phyloP scores from a whole-genome alignment of 2,329 filamentous ascomycete species.

The Alternaria solani region DNA sequence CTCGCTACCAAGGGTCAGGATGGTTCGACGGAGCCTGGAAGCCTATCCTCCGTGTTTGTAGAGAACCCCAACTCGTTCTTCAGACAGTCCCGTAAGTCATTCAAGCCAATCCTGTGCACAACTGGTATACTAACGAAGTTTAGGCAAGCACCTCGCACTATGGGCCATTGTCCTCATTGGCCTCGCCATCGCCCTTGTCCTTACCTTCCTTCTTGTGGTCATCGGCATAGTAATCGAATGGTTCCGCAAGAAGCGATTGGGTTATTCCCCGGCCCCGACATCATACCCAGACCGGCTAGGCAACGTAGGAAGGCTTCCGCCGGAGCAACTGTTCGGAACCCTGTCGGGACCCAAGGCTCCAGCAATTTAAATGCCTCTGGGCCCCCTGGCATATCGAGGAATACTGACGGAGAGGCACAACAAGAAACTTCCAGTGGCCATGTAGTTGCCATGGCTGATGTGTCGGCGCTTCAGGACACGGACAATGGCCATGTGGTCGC shows the following conservation, averaged over 20 bases:
- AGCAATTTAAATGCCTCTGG: constrained; percentile 32
- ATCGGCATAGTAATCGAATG: constrained; percentile 78
- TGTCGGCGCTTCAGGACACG: neutral
- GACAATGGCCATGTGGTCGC: neutral
- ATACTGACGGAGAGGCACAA: neutral
- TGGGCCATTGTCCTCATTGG: constrained; percentile 83
- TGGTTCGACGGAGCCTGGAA: constrained; percentile 69
- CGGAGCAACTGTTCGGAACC: constrained; percentile 53
- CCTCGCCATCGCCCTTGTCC: constrained; percentile 77
- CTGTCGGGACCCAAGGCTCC: constrained; percentile 45
- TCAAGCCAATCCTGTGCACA: neutral
- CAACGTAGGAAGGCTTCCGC: constrained; percentile 62
- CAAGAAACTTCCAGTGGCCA: neutral
- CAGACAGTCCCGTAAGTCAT: constrained; percentile 65
- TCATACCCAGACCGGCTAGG: constrained; percentile 56
- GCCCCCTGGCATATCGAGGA: neutral
- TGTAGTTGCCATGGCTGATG: neutral
- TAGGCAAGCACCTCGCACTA: constrained; percentile 69
- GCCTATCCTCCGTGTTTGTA: constrained; percentile 82
- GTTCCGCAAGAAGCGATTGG: constrained; percentile 77
- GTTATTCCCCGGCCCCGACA: constrained; percentile 79
- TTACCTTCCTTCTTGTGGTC: constrained; percentile 80
- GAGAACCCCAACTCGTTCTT: constrained; percentile 80
- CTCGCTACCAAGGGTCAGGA: constrained; percentile 70
- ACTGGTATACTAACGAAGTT: constrained; percentile 14